phyloP scores from a whole-genome alignment of 148 eudicot species.

The Drosera capensis region DNA sequence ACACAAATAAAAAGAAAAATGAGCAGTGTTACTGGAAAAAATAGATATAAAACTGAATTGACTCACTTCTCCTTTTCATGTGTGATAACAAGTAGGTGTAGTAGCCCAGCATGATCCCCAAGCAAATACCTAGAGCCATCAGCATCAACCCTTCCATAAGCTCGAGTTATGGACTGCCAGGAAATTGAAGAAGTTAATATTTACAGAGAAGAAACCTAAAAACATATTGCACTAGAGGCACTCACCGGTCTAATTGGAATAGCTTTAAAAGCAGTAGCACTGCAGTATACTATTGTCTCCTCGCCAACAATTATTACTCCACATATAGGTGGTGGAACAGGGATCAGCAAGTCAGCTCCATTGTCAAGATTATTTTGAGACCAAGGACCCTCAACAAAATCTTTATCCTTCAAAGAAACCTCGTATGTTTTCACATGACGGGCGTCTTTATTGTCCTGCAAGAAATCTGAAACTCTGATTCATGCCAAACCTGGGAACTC shows the following conservation, averaged over 20 bases:
- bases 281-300: slow-evolving; percentile 91
- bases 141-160: slow-evolving; percentile 97
- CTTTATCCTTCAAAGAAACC: slow-evolving; percentile 83
- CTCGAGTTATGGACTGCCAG: slow-evolving; percentile 74
- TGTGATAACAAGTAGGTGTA: slow-evolving; percentile 89
- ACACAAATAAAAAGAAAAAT: background rate
- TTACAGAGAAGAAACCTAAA: background rate
- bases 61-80: slow-evolving; percentile 92
- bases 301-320: slow-evolving; percentile 95
- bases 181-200: background rate
- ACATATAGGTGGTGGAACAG: slow-evolving; percentile 91
- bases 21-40: background rate
- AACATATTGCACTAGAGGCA: too few species aligned
- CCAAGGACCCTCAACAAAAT: slow-evolving; percentile 84
- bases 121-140: slow-evolving; percentile 95
- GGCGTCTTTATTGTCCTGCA: slow-evolving; percentile 96
- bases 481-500: background rate
- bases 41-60: background rate
- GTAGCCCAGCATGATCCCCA: slow-evolving; percentile 91
- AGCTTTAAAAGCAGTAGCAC: slow-evolving; percentile 88
- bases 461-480: slow-evolving; percentile 2
- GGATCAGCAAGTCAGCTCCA: slow-evolving; percentile 90
- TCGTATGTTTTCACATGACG: slow-evolving; percentile 95
- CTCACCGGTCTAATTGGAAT: slow-evolving; percentile 88
- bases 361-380: slow-evolving; percentile 79